Evolutionary conservation across 305 asterid species (phyloP).

Genomic region (Petunia hybrid): DNA sequence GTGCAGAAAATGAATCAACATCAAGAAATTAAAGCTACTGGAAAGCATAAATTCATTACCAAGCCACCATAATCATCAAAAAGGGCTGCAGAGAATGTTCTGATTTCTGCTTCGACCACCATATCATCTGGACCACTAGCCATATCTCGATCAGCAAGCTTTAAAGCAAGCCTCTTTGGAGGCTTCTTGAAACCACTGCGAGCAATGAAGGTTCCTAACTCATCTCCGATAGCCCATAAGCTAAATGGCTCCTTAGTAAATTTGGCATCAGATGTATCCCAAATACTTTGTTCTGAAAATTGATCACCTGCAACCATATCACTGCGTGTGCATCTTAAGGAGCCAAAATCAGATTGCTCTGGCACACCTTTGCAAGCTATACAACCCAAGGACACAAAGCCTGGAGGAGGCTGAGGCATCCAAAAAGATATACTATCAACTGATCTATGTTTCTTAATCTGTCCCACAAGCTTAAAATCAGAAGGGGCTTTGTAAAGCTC

Average conservation of each 20-base stretch:
- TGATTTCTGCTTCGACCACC: constrained; percentile 76
- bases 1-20: not conserved
- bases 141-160: constrained; percentile 72
- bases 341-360: constrained; percentile 73
- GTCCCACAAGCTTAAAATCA: constrained; percentile 83
- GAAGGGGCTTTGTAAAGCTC: constrained; percentile 73
- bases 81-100: constrained; percentile 91
- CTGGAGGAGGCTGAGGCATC: constrained; percentile 99
- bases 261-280: constrained; percentile 90
- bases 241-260: constrained; percentile 73
- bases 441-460: constrained; percentile 69
- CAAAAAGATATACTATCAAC: constrained; percentile 78
- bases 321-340: constrained; percentile 90
- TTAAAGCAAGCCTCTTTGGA: constrained; percentile 87
- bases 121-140: constrained; percentile 73
- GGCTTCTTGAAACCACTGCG: constrained; percentile 85
- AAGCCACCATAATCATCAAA: constrained; percentile 96
- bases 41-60: constrained; percentile 55
- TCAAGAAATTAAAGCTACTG: constrained; percentile 3
- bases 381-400: constrained; percentile 91
- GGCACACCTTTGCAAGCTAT: constrained; percentile 84
- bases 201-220: constrained; percentile 80
- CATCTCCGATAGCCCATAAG: constrained; percentile 81
- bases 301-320: constrained; percentile 84
- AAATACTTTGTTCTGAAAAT: constrained; percentile 76